phyloP scores from a whole-genome alignment of 441 rosid species.

The Populus trichocarpa region DNA sequence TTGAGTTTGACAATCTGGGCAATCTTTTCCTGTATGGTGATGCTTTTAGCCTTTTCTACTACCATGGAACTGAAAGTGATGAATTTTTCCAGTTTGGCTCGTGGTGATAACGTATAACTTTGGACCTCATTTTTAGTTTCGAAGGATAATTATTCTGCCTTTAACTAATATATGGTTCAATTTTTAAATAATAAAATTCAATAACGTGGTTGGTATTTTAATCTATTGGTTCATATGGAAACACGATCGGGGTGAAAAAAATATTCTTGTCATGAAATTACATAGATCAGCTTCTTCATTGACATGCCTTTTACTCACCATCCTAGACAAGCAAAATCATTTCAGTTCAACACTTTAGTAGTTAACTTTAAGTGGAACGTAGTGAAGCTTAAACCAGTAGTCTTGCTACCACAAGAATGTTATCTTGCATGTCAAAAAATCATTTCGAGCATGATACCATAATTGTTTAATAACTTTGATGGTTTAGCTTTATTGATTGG shows the following conservation, averaged over 20 bases:
- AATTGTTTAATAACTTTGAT: background rate
- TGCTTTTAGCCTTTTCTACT: background rate
- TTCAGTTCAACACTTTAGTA: background rate
- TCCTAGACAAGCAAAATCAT: background rate
- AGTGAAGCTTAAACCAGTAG: background rate
- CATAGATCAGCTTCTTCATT: background rate
- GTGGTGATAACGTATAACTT: background rate
- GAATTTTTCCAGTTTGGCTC: background rate
- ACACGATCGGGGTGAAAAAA: background rate
- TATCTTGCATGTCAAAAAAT: background rate
- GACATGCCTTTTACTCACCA: background rate
- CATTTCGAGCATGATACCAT: background rate
- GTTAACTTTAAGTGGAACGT: background rate
- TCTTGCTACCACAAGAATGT: background rate
- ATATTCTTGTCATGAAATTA: background rate
- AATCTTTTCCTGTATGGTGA: background rate
- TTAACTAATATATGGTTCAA: background rate
- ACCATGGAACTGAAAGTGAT: background rate
- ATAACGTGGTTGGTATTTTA: background rate
- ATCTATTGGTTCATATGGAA: too few relatives aligned
- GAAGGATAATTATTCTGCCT: background rate
- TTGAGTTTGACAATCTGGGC: background rate
- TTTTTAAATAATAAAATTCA: background rate
- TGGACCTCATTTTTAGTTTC: background rate
- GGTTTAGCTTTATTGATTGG: background rate